Evolutionary conservation across 2,329 filamentous ascomycete species (phyloP).

Genomic region (Paracoccidioides lutzii): DNA sequence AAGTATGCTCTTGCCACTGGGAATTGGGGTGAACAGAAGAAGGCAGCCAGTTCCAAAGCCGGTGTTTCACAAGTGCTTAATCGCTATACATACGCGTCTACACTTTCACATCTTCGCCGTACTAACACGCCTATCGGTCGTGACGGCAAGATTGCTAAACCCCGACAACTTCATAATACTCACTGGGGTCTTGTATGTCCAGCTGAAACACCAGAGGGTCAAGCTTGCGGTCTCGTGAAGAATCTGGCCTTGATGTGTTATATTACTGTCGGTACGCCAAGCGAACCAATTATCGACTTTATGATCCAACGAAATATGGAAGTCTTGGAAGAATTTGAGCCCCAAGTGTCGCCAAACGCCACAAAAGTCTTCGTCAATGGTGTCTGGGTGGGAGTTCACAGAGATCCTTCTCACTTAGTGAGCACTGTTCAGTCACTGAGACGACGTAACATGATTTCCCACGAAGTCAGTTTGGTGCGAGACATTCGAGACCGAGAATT

Average conservation of each 20-base stretch:
- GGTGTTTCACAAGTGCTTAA: constrained; percentile 98
- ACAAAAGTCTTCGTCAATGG: constrained; percentile 98
- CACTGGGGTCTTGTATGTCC: constrained; percentile 98
- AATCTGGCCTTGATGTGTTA: constrained; percentile 97
- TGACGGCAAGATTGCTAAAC: constrained; percentile 97
- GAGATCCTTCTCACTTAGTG: constrained; percentile 76
- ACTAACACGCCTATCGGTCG: constrained; percentile 96
- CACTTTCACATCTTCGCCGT: constrained; percentile 85
- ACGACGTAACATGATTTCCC: constrained; percentile 69
- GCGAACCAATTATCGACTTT: constrained; percentile 82
- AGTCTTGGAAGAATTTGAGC: constrained; percentile 87
- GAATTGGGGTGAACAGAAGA: constrained; percentile 99
- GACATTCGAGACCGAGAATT: constrained; percentile 97
- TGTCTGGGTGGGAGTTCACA: constrained; percentile 92
- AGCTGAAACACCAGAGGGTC: constrained; percentile 93
- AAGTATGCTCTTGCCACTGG: constrained; percentile 96
- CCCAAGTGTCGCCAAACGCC: constrained; percentile 70
- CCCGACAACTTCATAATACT: constrained; percentile 93
- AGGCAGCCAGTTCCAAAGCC: constrained; percentile 84
- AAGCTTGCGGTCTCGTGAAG: constrained; percentile 96
- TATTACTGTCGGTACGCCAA: constrained; percentile 86
- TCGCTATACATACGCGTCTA: constrained; percentile 93
- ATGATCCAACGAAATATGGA: constrained; percentile 96
- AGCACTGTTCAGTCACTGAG: constrained; percentile 64
- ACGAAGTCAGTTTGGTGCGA: constrained; percentile 86